These are phyloP conservation scores for Zygnema cylindricum DNA, from an alignment of 139 green algal genomes.

Conservation along the genomic window DNA sequence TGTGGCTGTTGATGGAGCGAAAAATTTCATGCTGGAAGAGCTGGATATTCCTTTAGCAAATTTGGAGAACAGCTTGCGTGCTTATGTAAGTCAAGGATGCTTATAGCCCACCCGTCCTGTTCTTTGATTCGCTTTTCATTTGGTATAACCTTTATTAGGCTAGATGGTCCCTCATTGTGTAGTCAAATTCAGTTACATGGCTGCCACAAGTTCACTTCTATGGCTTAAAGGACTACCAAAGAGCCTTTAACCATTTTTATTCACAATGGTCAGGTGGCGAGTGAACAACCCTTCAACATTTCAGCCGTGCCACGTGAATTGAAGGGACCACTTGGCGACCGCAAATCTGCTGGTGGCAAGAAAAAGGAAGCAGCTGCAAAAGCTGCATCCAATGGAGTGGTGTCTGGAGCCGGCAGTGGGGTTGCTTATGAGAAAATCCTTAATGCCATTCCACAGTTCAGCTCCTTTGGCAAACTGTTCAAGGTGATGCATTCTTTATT, in stretches of 20 bases:
- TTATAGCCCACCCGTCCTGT: no score
- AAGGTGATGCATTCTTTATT: constrained; percentile 85
- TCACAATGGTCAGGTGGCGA: not conserved
- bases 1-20: constrained; percentile 58
- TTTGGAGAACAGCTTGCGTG: constrained; percentile 80
- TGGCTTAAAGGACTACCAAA: not conserved
- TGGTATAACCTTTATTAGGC: no score
- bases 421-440: constrained; percentile 69
- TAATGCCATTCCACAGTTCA: constrained; percentile 79
- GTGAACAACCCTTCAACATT: constrained; percentile 48
- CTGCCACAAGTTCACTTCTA: constrained; percentile 1
- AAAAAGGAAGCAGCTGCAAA: constrained; percentile 49
- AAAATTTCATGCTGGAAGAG: constrained; percentile 60
- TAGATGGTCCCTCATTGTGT: no score
- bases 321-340: constrained; percentile 36
- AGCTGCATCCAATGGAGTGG: constrained; percentile 16
- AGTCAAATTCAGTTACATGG: no score
- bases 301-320: constrained; percentile 42
- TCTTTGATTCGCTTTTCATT: no score
- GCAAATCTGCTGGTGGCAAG: constrained; percentile 57
- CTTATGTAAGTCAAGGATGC: constrained; percentile 86
- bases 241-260: constrained; percentile 16
- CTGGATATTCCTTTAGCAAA: constrained; percentile 76
- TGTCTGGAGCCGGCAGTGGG: constrained; percentile 14
- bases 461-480: constrained; percentile 83